Percentiles rank a stretch among this genome's conserved stretches.
Conservation (phyloP, 2,329 filamentous ascomycete species). For the Xylariaceae sp. region DNA sequence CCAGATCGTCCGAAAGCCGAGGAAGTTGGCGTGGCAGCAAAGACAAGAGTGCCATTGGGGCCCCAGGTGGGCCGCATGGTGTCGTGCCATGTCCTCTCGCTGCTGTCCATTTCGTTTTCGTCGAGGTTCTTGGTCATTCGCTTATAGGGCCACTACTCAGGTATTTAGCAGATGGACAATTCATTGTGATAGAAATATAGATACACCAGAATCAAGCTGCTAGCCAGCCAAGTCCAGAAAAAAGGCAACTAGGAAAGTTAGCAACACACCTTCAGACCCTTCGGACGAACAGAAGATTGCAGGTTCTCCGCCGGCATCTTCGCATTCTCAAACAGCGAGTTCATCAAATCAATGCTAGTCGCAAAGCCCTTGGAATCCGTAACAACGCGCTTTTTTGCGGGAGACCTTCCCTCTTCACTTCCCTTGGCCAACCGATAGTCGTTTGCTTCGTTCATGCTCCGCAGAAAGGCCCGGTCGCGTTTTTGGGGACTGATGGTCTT, state of each 20-base stretch:
- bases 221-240: conserved; percentile 2
- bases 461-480: conserved; percentile 71
- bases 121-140: conserved; percentile 64
- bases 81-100: conserved; percentile 62
- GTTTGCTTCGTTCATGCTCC: conserved; percentile 53
- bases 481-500: conserved; percentile 93
- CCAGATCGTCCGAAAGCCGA: conserved; percentile 21
- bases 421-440: conserved; percentile 41
- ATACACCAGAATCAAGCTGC: conserved; percentile 13
- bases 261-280: conserved; percentile 81
- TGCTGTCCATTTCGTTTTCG: conserved; percentile 51
- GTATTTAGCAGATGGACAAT: conserved; percentile 35
- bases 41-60: conserved; percentile 63
- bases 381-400: conserved; percentile 27
- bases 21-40: conserved; percentile 39
- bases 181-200: conserved; percentile 24
- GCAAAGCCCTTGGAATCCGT: conserved; percentile 60
- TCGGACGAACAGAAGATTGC: conserved; percentile 43
- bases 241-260: conserved; percentile 19
- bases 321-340: conserved; percentile 76
- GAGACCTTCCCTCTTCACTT: conserved; percentile 19
- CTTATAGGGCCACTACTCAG: conserved; percentile 74
- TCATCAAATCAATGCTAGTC: conserved; percentile 93
- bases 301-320: conserved; percentile 49
- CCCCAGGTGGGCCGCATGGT: conserved; percentile 76